Base-by-base conservation (phyloP, 371 early-diverging fungal species). In the Saksenaea oblongispora region DNA sequence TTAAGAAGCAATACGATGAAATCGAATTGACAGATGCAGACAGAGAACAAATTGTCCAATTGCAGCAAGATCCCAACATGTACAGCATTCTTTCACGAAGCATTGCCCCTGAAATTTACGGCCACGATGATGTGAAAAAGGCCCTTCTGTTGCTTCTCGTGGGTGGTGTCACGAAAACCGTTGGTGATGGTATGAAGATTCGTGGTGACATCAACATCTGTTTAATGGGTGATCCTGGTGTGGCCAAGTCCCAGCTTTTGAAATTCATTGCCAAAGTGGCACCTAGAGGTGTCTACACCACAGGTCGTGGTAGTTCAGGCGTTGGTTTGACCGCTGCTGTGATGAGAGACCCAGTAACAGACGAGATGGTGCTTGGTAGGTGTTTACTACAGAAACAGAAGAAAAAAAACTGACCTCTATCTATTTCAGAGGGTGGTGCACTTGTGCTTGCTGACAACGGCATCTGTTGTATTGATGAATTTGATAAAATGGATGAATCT, bases 171-270 rank as follows among this genome's bases (percentile, higher is more conserved):
- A 83, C 91, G 51, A 95, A 95, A 76, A 85, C 83, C 13, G 90
- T 91, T 39, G 84, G 85, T n/a, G 95, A 95, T 61, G 95, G 95
- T 34, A 95, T 95, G 92, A 92, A 91, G 73, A 94, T 95, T 67
- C 90, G 96, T 78, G 95, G 82, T 63, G 98, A 99, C 72, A 89
- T 99, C 70, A 98, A 99, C 77, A 79, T 99, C 26, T 93, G 96
- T 64, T 78, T 99, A 66, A 97, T 99, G 91, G 99, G 99, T 70
- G 97, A 98, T 80, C 99, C 99, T 60, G 98, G 98, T 77, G 95
- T 98, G 55, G 97, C 98, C 64, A 97, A 97, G 78, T 93, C 93
- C 2, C 97, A 97, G 72, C 75, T 97, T 59, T 72, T 97, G 44
- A 94, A 94, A 69, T 95, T 92, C 59, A 89, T 95, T 63, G 80